Evolutionary conservation across 768 basidiomycete species (phyloP), one percentile per base, ranked within the genome.

Genomic region (Pleurotus sapidus): DNA sequence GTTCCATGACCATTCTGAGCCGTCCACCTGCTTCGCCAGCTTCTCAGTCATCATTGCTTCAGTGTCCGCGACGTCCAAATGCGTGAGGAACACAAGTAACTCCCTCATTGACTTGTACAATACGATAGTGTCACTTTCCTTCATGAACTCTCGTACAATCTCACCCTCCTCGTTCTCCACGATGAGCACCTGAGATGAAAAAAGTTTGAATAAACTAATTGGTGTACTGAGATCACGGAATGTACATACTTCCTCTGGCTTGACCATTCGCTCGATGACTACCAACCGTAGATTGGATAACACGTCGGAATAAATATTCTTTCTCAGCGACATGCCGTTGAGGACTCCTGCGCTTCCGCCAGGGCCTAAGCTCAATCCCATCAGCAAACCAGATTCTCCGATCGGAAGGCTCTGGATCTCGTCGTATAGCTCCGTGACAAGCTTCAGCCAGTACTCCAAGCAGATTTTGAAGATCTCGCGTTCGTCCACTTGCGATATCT

Each of bases 151-250:
- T 60, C 97, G 87, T 11, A 99, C 97, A 59, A 98, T 97, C 78
- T 99, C 97, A 59, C 97, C 97, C 71, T 99, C 97, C 60, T 99
- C 97, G 66, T 99, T 98, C 74, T 98, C 97, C 24, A 98, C 97
- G 62, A 98, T 95, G 47, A 99, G 79, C 5, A 98, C 95, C 95
- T 98, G 9, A 15, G 15, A 59, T 15, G 23, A 23, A 23, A 23
- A n/a, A 25, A 18, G 43, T 20, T 20, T 30, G 57, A 18, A 55
- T 25, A 60, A 57, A 64, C 57, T 24, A 25, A 38, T 47, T 46
- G 58, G 39, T 20, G 20, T 20, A 20, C 20, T 20, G 20, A 20
- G 20, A 61, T 55, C 18, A 25, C 27, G 9, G 39, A 25, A 8
- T 3, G 46, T n/a, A 70, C 82, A 38, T 59, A 94, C 96, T 83